A percentile compares a stretch with the other conserved stretches of the same genome.
These are phyloP conservation scores for Suillus subluteus DNA, from an alignment of 768 basidiomycete genomes.

Conservation along the genomic window DNA sequence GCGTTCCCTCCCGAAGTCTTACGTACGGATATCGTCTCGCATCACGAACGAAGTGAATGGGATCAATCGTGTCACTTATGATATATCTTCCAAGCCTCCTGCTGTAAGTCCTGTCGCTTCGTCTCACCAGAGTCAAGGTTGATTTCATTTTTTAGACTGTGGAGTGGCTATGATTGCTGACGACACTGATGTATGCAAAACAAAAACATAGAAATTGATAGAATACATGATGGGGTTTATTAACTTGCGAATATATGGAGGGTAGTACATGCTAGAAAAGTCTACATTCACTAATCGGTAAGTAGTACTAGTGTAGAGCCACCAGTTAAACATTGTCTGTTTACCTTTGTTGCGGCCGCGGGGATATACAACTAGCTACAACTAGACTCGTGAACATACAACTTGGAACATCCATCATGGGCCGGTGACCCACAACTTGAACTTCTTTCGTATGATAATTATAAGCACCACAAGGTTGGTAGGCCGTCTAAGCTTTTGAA, in stretches of 20 bases:
- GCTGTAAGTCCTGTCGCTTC: slow-evolving; percentile 55
- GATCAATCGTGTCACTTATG: slow-evolving; percentile 95
- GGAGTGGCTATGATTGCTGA: slow-evolving; percentile 43
- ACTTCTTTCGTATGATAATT: neutral
- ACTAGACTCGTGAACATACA: too few species aligned
- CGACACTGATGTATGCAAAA: neutral
- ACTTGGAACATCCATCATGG: too few species aligned
- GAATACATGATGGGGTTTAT: neutral
- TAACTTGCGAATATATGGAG: neutral
- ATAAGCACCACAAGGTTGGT: neutral
- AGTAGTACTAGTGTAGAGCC: neutral
- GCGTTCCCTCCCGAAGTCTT: slow-evolving; percentile 93
- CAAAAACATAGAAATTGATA: neutral
- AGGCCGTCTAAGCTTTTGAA: neutral
- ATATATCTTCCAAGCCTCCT: slow-evolving; percentile 97
- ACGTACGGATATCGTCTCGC: slow-evolving; percentile 88
- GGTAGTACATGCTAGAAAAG: neutral
- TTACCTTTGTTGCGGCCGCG: too few species aligned
- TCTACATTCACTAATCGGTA: neutral
- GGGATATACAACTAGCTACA: too few species aligned
- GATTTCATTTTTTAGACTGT: slow-evolving; percentile 37
- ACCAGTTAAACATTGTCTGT: too few species aligned
- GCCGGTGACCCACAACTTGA: slow-evolving; percentile 1
- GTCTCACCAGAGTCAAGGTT: neutral
- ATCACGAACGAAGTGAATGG: slow-evolving; percentile 98